phyloP scores from a whole-genome alignment of 2,329 filamentous ascomycete species.

The Fusarium beomiforme region DNA sequence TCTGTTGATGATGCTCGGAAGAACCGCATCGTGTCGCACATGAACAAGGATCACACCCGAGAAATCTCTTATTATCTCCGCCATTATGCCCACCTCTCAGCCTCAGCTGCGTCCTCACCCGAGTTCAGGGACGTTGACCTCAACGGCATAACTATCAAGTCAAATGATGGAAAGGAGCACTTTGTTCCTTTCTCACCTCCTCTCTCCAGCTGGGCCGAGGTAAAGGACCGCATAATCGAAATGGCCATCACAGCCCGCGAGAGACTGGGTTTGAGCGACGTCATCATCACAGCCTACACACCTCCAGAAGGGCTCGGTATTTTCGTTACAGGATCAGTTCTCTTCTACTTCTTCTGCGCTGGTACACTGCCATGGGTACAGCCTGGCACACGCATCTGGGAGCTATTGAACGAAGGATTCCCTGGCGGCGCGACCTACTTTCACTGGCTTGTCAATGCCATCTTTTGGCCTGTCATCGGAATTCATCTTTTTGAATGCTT shows the following conservation, averaged over 20 bases:
- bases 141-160: constrained; percentile 68
- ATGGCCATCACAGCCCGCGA: constrained; percentile 70
- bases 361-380: constrained; percentile 60
- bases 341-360: constrained; percentile 64
- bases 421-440: constrained; percentile 69
- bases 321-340: constrained; percentile 63
- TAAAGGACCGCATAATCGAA: constrained; percentile 75
- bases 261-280: constrained; percentile 66
- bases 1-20: constrained; percentile 45
- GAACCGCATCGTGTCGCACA: constrained; percentile 72
- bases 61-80: constrained; percentile 83
- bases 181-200: constrained; percentile 75
- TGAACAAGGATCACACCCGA: constrained; percentile 84
- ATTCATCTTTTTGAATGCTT: constrained; percentile 74
- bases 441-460: constrained; percentile 64
- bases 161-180: constrained; percentile 57
- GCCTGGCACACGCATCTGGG: constrained; percentile 61
- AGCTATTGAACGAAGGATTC: constrained; percentile 59
- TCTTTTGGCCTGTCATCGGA: constrained; percentile 67
- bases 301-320: constrained; percentile 57
- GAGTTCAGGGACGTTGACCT: constrained; percentile 73
- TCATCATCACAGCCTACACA: constrained; percentile 54
- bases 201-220: constrained; percentile 73
- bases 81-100: constrained; percentile 70
- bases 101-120: constrained; percentile 64